Conservation (phyloP, 106 monocot species). For the Dendrobium catenatum region DNA sequence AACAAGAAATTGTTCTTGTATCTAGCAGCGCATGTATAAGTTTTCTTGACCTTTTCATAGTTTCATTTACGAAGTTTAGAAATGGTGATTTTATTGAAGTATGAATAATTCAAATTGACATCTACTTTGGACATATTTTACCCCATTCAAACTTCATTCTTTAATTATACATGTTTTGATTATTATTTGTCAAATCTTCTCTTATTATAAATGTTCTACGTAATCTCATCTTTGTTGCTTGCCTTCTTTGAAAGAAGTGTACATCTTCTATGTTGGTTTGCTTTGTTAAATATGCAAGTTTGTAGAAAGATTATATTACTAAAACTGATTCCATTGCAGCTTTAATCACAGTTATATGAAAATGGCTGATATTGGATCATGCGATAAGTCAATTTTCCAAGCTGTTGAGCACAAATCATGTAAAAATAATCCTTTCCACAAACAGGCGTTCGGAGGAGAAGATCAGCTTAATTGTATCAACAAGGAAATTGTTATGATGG, state of each 20-base stretch:
- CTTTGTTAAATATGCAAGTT: background rate
- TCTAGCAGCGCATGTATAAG: background rate
- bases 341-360: background rate
- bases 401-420: background rate
- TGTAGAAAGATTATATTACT: background rate
- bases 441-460: background rate
- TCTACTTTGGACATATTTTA: too few species aligned
- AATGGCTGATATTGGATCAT: background rate
- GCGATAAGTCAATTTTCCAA: background rate
- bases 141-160: too few species aligned
- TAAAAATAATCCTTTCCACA: background rate
- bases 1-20: background rate
- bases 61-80: background rate
- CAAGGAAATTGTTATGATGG: background rate
- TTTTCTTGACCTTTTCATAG: background rate
- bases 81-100: too few species aligned
- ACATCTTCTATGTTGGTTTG: background rate
- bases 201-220: background rate
- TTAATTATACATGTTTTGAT: too few species aligned
- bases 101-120: too few species aligned
- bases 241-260: background rate
- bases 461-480: background rate
- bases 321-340: constrained; percentile 3
- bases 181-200: too few species aligned
- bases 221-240: background rate